Evolutionary conservation across 2,329 filamentous ascomycete species (phyloP), one percentile per base, ranked within the genome.

Genomic region (Colletotrichum musae): DNA sequence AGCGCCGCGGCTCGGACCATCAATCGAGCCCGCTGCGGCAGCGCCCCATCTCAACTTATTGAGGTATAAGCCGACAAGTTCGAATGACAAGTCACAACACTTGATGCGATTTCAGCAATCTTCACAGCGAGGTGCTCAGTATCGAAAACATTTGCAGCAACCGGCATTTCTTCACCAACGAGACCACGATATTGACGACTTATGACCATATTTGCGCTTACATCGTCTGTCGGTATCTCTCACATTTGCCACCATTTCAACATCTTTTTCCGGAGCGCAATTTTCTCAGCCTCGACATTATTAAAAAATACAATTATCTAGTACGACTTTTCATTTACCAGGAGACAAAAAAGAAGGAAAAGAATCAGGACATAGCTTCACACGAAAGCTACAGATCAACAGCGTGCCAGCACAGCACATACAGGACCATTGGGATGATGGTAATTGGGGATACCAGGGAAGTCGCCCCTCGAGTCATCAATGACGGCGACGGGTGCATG

Each of bases 1-100:
- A 82, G 45, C 81, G 83, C 64, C 80, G 82, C 47, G 76, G 80
- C 45, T 83, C 81, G 26, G 79, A 82, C 54, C 79, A 81, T 58
- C 71, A 75, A 56, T 73, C 78, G 18, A 82, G 80, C 56, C 78
- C 82, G 48, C 72, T 82, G 56, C 79, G 79, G 61, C 76, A 81
- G 41, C 80, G 75, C 50, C 73, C 77, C 39, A 74, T 84, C 32
- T 75, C 78, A 24, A 78, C 80, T 16, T 82, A 81, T 65, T 85
- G 72, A 75, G 32, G 51, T 15, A 13, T 6, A 12, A 16, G 9
- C 5, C 16, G 13, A 15, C 6, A 12, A 36, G 32, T 41, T 24
- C 21, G 13, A 43, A 43, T 4, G 41, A 21, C 47, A 47, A 26
- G 4, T 24, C 36, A 13, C 36, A n/a, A 15, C 3, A 3, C 18